A percentile compares a stretch with the other conserved stretches of the same genome.
Evolutionary conservation across 2,329 filamentous ascomycete species (phyloP).

Genomic region (Corniculantispora saksenae): DNA sequence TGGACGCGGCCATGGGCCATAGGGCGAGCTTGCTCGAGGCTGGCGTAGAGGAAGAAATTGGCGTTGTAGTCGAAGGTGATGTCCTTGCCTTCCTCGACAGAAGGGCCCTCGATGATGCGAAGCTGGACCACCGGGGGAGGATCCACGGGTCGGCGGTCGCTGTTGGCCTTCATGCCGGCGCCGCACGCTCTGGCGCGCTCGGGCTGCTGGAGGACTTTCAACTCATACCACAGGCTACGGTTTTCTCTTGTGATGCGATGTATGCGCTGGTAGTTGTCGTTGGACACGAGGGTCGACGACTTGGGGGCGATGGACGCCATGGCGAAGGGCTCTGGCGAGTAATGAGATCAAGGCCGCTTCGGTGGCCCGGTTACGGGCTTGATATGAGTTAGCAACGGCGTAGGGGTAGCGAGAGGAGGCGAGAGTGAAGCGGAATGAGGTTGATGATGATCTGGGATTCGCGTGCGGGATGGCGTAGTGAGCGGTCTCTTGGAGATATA

Average conservation of each 20-base stretch:
- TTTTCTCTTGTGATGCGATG: conserved; percentile 66
- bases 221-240: conserved; percentile 74
- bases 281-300: conserved; percentile 30
- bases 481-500: neutral
- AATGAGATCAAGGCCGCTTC: neutral
- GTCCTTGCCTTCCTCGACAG: conserved; percentile 62
- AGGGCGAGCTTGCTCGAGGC: conserved; percentile 79
- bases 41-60: conserved; percentile 96
- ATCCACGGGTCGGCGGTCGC: conserved; percentile 86
- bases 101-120: conserved; percentile 74
- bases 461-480: neutral
- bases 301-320: conserved; percentile 34
- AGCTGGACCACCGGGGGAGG: conserved; percentile 93
- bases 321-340: neutral
- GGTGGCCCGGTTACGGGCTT: conserved; percentile 12
- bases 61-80: conserved; percentile 91
- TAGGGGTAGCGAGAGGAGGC: neutral
- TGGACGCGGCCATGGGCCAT: conserved; percentile 80
- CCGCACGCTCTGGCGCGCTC: conserved; percentile 93
- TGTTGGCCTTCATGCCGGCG: conserved; percentile 75
- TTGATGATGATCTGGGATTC: neutral
- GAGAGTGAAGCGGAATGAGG: neutral
- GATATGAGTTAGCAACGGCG: neutral
- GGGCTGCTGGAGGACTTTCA: conserved; percentile 90
- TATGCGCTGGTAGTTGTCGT: conserved; percentile 48